phyloP scores from a whole-genome alignment of 2,329 filamentous ascomycete genomes.

The Plenodomus biglobosus region DNA sequence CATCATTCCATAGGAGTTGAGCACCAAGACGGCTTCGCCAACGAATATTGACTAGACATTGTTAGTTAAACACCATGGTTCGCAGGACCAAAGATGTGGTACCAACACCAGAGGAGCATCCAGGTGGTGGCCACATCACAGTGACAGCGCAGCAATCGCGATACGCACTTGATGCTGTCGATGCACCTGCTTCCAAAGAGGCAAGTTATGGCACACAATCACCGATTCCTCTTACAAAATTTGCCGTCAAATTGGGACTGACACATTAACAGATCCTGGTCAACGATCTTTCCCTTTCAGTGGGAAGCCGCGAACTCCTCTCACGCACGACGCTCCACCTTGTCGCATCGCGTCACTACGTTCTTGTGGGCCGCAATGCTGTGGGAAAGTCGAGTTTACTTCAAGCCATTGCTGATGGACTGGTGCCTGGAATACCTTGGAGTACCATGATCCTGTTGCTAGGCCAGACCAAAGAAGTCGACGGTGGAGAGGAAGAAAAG shows the following conservation, averaged over 20 bases:
- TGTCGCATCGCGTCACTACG: constrained; percentile 74
- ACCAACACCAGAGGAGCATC: constrained; percentile 20
- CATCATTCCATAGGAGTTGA: too few relatives aligned
- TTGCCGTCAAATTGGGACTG: too few relatives aligned
- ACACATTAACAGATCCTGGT: constrained; percentile 49
- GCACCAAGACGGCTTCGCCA: too few relatives aligned
- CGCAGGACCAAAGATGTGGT: constrained; percentile 29
- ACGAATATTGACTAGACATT: too few relatives aligned
- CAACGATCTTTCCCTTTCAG: constrained; percentile 70
- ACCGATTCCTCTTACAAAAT: background rate
- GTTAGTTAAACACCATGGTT: constrained; percentile 37
- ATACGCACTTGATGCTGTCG: constrained; percentile 43
- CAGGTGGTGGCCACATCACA: constrained; percentile 30
- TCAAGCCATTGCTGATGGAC: constrained; percentile 72
- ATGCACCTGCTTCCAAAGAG: constrained; percentile 44
- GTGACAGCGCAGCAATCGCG: constrained; percentile 45
- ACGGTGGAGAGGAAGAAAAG: constrained; percentile 40
- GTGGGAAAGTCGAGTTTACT: constrained; percentile 80
- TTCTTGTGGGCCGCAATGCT: constrained; percentile 77
- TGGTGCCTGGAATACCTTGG: constrained; percentile 66
- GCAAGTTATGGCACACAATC: constrained; percentile 10
- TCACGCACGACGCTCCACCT: constrained; percentile 69
- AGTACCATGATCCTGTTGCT: constrained; percentile 40
- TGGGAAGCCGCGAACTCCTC: constrained; percentile 67
- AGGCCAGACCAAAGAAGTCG: constrained; percentile 35